A percentile compares a stretch with the other conserved stretches of the same genome.
Conservation (phyloP, 1,284 basidiomycete species). For the Kwoniella shivajii region DNA sequence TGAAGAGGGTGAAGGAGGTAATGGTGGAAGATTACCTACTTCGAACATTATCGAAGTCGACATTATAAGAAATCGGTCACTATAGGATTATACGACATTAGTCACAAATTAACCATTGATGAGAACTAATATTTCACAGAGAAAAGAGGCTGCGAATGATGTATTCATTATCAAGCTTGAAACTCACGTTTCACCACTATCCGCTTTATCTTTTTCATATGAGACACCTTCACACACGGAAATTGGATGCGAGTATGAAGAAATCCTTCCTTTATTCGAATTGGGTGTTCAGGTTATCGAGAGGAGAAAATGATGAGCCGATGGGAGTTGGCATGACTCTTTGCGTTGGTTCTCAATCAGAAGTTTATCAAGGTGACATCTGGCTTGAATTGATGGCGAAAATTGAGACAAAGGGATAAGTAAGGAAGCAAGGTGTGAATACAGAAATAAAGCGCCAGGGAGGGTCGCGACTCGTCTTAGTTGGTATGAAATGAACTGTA, state of each 20-base stretch:
- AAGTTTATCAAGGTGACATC: too few species aligned
- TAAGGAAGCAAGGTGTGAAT: neutral
- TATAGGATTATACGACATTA: too few species aligned
- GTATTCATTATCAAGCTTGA: too few species aligned
- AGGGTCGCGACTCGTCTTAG: conserved; percentile 2
- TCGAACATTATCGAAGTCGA: neutral
- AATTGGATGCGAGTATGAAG: too few species aligned
- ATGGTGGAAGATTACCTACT: conserved; percentile 1
- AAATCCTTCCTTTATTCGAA: too few species aligned
- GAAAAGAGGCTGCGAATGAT: neutral
- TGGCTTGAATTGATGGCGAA: conserved; percentile 7
- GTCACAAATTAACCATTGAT: too few species aligned
- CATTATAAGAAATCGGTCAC: neutral
- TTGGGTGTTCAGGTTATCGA: too few species aligned
- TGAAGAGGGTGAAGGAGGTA: conserved; percentile 1
- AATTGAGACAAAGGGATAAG: neutral
- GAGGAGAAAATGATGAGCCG: too few species aligned
- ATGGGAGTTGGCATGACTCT: too few species aligned
- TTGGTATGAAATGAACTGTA: neutral
- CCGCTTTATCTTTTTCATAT: neutral
- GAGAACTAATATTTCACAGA: too few species aligned
- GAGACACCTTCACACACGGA: too few species aligned
- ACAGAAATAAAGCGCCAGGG: conserved; percentile 12
- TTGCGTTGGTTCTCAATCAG: too few species aligned
- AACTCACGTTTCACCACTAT: conserved; percentile 1